These are phyloP conservation scores for Salix exigua DNA, from an alignment of 345 rosid genomes.

Conservation along the genomic window DNA sequence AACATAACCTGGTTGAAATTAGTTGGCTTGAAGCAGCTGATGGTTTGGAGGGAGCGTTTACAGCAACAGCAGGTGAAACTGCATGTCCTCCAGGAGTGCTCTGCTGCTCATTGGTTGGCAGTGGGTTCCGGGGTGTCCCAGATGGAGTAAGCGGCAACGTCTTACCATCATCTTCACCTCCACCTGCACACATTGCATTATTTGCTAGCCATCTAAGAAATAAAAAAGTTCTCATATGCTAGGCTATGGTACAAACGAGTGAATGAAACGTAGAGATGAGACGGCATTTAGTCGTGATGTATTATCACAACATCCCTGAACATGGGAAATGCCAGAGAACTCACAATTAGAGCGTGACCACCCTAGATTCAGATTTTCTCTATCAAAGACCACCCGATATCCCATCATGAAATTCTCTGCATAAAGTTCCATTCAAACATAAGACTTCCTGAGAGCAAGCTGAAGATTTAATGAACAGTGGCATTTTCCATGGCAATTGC, in stretches of 20 bases:
- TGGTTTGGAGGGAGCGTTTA: slow-evolving; percentile 62
- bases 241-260: too few relatives aligned
- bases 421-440: not conserved
- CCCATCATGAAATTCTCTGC: slow-evolving; percentile 92
- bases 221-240: too few relatives aligned
- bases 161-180: slow-evolving; percentile 40
- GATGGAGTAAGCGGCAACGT: slow-evolving; percentile 37
- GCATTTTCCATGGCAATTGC: not conserved
- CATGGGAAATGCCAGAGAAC: slow-evolving; percentile 15
- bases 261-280: too few relatives aligned
- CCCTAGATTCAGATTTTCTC: slow-evolving; percentile 72
- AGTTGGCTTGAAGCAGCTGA: slow-evolving; percentile 36
- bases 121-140: slow-evolving; percentile 42
- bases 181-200: slow-evolving; percentile 41
- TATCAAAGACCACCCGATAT: slow-evolving; percentile 70
- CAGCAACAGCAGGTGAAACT: slow-evolving; percentile 81
- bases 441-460: not conserved
- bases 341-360: slow-evolving; percentile 86
- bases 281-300: too few relatives aligned
- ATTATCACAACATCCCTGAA: too few relatives aligned
- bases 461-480: not conserved
- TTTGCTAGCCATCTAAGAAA: not conserved
- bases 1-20: slow-evolving; percentile 12
- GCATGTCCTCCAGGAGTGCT: slow-evolving; percentile 46
- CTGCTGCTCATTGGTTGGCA: slow-evolving; percentile 76